Evolutionary conservation across 768 basidiomycete species (phyloP).

Genomic region (Mycena venus): DNA sequence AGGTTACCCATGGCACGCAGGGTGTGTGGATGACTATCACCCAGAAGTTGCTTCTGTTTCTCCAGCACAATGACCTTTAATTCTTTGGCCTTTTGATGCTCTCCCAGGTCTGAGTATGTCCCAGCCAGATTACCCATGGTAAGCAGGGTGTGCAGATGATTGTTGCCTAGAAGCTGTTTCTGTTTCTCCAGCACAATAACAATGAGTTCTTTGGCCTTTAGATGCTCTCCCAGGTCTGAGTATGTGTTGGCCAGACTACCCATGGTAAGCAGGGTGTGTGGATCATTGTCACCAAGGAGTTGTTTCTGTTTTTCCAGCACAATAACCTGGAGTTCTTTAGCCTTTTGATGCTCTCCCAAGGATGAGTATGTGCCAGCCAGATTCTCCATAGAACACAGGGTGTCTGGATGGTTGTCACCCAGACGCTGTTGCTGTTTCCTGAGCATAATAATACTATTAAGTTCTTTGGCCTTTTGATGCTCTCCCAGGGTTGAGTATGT

Average conservation of each 20-base stretch:
- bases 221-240: not conserved
- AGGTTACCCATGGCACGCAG: no score
- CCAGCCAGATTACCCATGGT: not conserved
- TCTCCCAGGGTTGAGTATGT: not conserved
- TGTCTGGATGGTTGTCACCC: not conserved
- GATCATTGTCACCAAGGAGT: not conserved
- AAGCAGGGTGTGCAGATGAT: not conserved
- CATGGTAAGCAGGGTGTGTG: not conserved
- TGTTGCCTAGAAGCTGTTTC: not conserved
- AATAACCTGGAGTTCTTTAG: not conserved
- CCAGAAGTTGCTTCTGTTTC: not conserved
- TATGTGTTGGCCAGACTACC: not conserved
- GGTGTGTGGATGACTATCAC: not conserved
- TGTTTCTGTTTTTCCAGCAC: not conserved
- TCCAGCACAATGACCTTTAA: not conserved
- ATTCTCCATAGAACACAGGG: not conserved
- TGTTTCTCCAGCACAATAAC: not conserved
- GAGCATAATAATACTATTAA: not conserved
- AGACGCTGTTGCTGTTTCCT: not conserved
- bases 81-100: not conserved
- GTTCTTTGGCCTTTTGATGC: no score
- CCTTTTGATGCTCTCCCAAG: not conserved
- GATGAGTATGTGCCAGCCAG: no score
- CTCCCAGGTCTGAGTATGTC: not conserved
- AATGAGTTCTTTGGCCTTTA: not conserved